Base-by-base conservation (phyloP, 805 yeast genomes). In the Hanseniaspora clermontiae region DNA sequence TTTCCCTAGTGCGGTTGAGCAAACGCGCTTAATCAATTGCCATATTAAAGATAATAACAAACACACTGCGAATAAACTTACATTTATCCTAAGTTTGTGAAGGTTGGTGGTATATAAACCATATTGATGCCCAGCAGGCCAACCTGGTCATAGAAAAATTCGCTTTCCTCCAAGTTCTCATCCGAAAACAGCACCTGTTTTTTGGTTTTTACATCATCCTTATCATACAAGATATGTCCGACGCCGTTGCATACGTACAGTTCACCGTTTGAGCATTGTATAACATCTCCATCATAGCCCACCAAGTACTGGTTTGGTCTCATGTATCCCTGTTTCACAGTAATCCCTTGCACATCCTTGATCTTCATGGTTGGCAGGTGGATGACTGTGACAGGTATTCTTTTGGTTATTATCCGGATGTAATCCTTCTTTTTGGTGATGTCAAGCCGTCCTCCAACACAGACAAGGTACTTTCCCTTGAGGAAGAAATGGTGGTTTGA, bases 281-380 rank as follows among this genome's bases (percentile, higher is more conserved):
- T 34, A 19, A 46, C 49, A 46, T 46, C 49, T 4, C 49, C 49
- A 17, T 46, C 49, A 19, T 46, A 46, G 11, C 49, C 49, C 3
- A 46, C 19, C 29, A 34, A 19, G 17, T 46, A 46, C 3, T n/a
- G 24, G n/a, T 11, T 42, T 24, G 45, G 31, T 20, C 45, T 24
- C 29, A 42, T 3, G 17, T 5, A 42, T n/a, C 12, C 45, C 2
- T 42, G 8, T 24, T 24, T 31, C 1, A 31, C 31, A 7, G 10
- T 27, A 14, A 31, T 10, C 5, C 45, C 32, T 2, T 15, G 19
- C 10, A 53, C 29, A 45, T 39, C 51, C 12, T 36, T 17, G 3
- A 47, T 49, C 9, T 10, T n/a, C 57, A 53, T 53, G 1, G 43
- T 42, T 15, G 57, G 57, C 14, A 53, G 19, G 29, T 53, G 29